Evolutionary conservation across 441 rosid genomes (phyloP), one percentile per base, ranked within the genome.

Genomic region (Pelargonium hybrid): DNA sequence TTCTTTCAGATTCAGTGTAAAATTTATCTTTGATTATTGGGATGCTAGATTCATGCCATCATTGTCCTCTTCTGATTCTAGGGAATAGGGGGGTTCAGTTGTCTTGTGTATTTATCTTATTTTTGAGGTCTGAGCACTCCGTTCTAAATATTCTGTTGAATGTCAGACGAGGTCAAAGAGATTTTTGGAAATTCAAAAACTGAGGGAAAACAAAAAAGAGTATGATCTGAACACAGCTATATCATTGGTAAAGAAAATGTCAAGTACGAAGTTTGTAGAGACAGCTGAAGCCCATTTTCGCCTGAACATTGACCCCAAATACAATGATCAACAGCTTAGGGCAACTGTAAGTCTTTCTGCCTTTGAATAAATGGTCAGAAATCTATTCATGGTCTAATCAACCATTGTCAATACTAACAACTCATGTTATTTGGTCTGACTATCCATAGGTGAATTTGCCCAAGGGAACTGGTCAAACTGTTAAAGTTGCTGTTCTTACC

Each of bases 281-380:
- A 85, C 97, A n/a, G 85, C 81, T 62, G 99, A 95, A 90, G 96
- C 95, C 65, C 99, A 95, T 88, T 95, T 95, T 79, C 95, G 97
- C 68, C 93, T 95, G 67, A 92, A 95, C 83, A 92, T 92, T 64
- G 98, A 90, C 79, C 98, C 99, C 14, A 95, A 95, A 80, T 92
- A 92, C 69, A 92, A 92, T 61, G 99, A 95, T 77, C 99, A 95
- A 83, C 98, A 92, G 84, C 92, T 92, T 29, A 85, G 99, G 71
- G 98, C 99, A 52, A 89, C 98, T 4, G 98, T 94, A 71, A 77
- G 88, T 75, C 39, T 82, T 54, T 75, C 62, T 64, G 25, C 3
- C 20, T 61, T 25, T 48, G 23, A 9, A 23, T 29, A 34, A 34
- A 34, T 34, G 39, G 39, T 34, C 39, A 34, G 6, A 34, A 34